These are phyloP conservation scores for Didymella sp. DNA, from an alignment of 2,329 filamentous ascomycete species.

Conservation along the genomic window DNA sequence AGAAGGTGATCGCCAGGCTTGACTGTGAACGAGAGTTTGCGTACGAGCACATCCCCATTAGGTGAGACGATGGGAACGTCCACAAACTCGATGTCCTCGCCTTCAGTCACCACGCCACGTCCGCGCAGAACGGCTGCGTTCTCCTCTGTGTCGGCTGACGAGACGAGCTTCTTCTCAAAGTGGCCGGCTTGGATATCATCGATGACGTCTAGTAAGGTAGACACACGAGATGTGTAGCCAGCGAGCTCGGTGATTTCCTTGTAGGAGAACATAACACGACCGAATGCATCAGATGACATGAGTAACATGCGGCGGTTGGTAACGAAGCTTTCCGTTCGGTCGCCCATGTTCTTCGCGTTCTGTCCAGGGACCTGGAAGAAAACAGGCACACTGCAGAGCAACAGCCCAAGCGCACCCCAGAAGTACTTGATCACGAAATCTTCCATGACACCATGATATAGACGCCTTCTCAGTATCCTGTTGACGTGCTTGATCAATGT, in stretches of 20 bases:
- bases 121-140: conserved; percentile 84
- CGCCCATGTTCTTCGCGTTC: conserved; percentile 66
- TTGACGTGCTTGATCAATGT: conserved; percentile 99
- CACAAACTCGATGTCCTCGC: conserved; percentile 81
- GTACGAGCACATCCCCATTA: conserved; percentile 91
- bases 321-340: conserved; percentile 77
- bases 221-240: conserved; percentile 91
- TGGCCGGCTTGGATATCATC: conserved; percentile 87
- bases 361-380: conserved; percentile 88
- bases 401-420: conserved; percentile 90
- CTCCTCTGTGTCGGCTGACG: conserved; percentile 79
- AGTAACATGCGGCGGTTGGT: conserved; percentile 92
- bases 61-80: conserved; percentile 96
- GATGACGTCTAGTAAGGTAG: conserved; percentile 90
- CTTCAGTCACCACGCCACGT: conserved; percentile 82
- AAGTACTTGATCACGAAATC: conserved; percentile 99
- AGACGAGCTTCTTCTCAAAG: conserved; percentile 96
- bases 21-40: conserved; percentile 84
- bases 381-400: conserved; percentile 92
- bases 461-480: conserved; percentile 83
- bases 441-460: conserved; percentile 99
- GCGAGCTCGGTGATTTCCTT: conserved; percentile 96
- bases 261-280: conserved; percentile 56
- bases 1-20: conserved; percentile 87
- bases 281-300: conserved; percentile 76